Evolutionary conservation across 768 basidiomycete genomes (phyloP), one percentile per base, ranked within the genome.

Genomic region (Porphyrellus cyaneotinctus): DNA sequence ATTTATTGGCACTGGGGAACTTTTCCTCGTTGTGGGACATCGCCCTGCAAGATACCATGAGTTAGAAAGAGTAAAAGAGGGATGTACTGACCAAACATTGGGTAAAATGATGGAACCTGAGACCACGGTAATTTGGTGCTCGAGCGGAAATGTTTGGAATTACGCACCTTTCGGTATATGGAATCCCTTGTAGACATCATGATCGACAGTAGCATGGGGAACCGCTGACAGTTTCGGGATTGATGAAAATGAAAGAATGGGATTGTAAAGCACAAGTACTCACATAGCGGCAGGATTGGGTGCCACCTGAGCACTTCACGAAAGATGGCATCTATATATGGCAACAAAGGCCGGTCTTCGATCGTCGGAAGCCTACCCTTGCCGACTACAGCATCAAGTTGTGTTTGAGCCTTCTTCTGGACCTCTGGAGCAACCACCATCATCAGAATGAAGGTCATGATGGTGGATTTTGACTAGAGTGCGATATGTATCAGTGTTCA

Each of bases 1-100:
- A 75, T 15, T 45, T 37, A 20, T 71, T 58, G 3, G 74, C 65
- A 2, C 68, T 61, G 0, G 72, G 65, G 45, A 72, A 75, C 61
- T 67, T 67, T 33, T 59, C 60, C 37, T 59, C 54, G 7, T 59
- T 38, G 15, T 53, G 61, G 3, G 47, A 18, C 57, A 59, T 62
- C 0, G 61, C 37, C 61, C 60, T 62, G 3, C 12, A 1, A 2
- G 17, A 3, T 6, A 59, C 58, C 58, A 60, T 2, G n/a, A n/a
- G n/a, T n/a, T n/a, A n/a, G n/a, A n/a, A n/a, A n/a, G n/a, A n/a
- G n/a, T n/a, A n/a, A n/a, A n/a, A n/a, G n/a, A n/a, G n/a, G n/a
- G n/a, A n/a, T n/a, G n/a, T n/a, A n/a, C n/a, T n/a, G n/a, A n/a
- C n/a, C n/a, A n/a, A n/a, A n/a, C n/a, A n/a, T n/a, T n/a, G n/a